Evolutionary conservation across 2,329 filamentous ascomycete genomes (phyloP).

Genomic region (Trematosphaeria pertusa): DNA sequence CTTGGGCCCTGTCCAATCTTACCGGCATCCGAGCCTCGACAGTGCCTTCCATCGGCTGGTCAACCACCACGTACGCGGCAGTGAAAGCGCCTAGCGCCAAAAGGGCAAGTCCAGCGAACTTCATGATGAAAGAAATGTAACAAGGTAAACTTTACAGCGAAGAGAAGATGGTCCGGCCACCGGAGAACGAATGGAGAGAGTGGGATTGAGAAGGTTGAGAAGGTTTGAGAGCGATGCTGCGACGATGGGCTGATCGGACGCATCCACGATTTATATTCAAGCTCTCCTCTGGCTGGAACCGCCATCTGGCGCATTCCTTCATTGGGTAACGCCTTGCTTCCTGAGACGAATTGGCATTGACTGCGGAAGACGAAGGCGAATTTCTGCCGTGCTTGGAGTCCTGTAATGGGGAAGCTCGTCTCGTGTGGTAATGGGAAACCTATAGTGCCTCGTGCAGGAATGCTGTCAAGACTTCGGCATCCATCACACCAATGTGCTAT

Average conservation of each 20-base stretch:
- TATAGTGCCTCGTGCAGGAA: constrained; percentile 3
- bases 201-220: constrained; percentile 38
- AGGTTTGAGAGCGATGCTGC: constrained; percentile 44
- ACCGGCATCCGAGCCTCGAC: constrained; percentile 38
- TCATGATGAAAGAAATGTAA: constrained; percentile 36
- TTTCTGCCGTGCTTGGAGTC: constrained; percentile 8
- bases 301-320: constrained; percentile 6
- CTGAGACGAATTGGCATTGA: constrained; percentile 20
- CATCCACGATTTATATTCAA: constrained; percentile 35
- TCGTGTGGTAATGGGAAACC: neutral
- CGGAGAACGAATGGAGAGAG: constrained; percentile 30
- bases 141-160: constrained; percentile 13
- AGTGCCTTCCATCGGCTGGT: constrained; percentile 30
- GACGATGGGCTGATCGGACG: constrained; percentile 25
- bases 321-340: constrained; percentile 11
- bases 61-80: constrained; percentile 41
- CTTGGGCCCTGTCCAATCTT: too few species aligned
- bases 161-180: constrained; percentile 38
- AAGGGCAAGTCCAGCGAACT: constrained; percentile 35
- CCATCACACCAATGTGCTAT: neutral
- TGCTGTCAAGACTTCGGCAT: constrained; percentile 3
- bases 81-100: constrained; percentile 41
- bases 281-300: constrained; percentile 8
- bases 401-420: neutral
- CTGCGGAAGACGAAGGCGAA: constrained; percentile 7